Evolutionary conservation across 2,329 filamentous ascomycete species (phyloP).

Genomic region (Alternaria rosae): DNA sequence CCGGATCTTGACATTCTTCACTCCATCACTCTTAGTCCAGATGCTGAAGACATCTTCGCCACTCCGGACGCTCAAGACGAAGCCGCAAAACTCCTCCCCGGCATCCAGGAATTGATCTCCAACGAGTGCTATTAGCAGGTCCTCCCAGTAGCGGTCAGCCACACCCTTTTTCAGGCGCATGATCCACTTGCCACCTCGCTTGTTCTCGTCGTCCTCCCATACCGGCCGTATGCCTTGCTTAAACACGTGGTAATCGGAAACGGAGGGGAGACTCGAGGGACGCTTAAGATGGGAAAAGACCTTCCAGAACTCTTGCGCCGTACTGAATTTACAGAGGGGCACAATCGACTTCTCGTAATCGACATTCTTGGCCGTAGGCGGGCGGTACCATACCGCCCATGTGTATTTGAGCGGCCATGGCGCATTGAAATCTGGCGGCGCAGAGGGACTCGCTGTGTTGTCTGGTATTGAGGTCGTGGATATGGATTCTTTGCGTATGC

Average conservation of each 20-base stretch:
- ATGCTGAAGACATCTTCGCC: slow-evolving; percentile 98
- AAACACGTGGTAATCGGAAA: slow-evolving; percentile 98
- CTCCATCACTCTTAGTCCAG: slow-evolving; percentile 94
- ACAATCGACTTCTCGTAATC: slow-evolving; percentile 98
- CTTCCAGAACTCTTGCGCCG: slow-evolving; percentile 89
- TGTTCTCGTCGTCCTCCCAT: slow-evolving; percentile 98
- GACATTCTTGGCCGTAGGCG: slow-evolving; percentile 94
- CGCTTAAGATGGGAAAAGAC: slow-evolving; percentile 90
- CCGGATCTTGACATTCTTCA: slow-evolving; percentile 95
- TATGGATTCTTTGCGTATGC: slow-evolving; percentile 45
- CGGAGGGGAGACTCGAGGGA: slow-evolving; percentile 84
- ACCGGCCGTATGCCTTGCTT: slow-evolving; percentile 95
- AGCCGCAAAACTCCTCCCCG: slow-evolving; percentile 91
- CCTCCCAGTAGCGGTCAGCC: slow-evolving; percentile 96
- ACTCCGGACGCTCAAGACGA: slow-evolving; percentile 90
- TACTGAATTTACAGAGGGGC: slow-evolving; percentile 80
- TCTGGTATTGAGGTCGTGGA: slow-evolving; percentile 37
- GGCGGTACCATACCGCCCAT: slow-evolving; percentile 98
- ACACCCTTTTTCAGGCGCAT: slow-evolving; percentile 97
- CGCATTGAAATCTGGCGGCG: slow-evolving; percentile 48
- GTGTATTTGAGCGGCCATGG: slow-evolving; percentile 74
- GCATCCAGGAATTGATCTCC: slow-evolving; percentile 95
- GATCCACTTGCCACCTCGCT: slow-evolving; percentile 96
- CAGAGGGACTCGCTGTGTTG: slow-evolving; percentile 49
- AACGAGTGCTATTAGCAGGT: slow-evolving; percentile 86